Percentiles rank a stretch among this genome's conserved stretches.
phyloP scores from a whole-genome alignment of 352 stramenopile species.

The Pseudoperonospora humuli region DNA sequence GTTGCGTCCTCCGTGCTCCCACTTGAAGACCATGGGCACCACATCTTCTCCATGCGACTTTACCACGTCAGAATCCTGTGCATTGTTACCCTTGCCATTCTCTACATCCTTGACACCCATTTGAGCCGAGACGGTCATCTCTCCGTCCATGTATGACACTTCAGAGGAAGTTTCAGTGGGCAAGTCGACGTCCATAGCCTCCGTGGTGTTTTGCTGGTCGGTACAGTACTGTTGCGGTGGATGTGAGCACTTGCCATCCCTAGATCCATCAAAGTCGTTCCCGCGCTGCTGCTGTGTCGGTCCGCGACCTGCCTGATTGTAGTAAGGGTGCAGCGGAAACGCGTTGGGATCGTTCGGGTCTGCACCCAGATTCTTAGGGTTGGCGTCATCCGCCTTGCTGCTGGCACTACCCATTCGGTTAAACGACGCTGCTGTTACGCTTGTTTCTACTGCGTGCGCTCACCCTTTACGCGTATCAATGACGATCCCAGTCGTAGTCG shows the following conservation, averaged over 20 bases:
- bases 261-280: neutral
- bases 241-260: constrained; percentile 10
- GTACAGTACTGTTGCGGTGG: constrained; percentile 17
- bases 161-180: constrained; percentile 28
- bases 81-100: constrained; percentile 25
- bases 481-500: constrained; percentile 14
- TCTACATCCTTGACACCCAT: constrained; percentile 23
- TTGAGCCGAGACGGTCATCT: constrained; percentile 6
- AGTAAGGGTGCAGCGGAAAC: constrained; percentile 63
- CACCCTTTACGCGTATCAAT: constrained; percentile 2
- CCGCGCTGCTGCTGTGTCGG: constrained; percentile 9
- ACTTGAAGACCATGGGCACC: constrained; percentile 96
- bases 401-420: constrained; percentile 68
- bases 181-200: constrained; percentile 67
- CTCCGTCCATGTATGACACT: constrained; percentile 29
- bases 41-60: constrained; percentile 22
- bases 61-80: constrained; percentile 7
- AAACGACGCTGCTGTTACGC: constrained; percentile 1
- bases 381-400: constrained; percentile 75
- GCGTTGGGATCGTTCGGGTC: constrained; percentile 37
- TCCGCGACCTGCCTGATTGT: constrained; percentile 23
- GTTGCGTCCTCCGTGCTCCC: constrained; percentile 94
- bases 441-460: constrained; percentile 5
- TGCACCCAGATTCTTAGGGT: constrained; percentile 68
- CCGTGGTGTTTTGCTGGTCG: constrained; percentile 17